Evolutionary conservation across 805 yeast species (phyloP).

Genomic region (Yarrowia bubula): DNA sequence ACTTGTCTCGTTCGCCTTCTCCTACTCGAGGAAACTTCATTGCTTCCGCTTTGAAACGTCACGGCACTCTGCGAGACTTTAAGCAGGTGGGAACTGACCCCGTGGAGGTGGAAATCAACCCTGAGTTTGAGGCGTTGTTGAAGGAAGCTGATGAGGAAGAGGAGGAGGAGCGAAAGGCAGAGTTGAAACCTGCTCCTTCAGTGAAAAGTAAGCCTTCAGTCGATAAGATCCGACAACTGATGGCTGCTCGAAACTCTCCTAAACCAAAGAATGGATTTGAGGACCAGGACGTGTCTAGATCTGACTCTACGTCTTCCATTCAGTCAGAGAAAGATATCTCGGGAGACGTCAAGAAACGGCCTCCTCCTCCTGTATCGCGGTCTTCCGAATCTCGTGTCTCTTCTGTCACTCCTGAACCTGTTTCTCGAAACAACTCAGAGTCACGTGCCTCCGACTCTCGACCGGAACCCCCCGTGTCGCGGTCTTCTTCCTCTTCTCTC

Average conservation of each 20-base stretch:
- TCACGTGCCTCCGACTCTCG: background rate
- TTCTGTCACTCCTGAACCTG: background rate
- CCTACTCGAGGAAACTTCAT: conserved; percentile 35
- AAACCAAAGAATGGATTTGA: background rate
- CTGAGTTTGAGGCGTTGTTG: conserved; percentile 9
- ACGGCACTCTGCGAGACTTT: conserved; percentile 29
- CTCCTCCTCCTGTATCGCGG: conserved; percentile 9
- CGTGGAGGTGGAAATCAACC: background rate
- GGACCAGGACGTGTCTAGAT: background rate
- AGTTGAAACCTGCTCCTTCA: background rate
- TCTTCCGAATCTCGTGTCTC: background rate
- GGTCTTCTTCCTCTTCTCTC: background rate
- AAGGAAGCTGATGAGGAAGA: conserved; percentile 5
- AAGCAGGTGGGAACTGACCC: conserved; percentile 10
- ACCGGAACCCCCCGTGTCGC: conserved; percentile 1
- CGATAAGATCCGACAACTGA: conserved; percentile 15
- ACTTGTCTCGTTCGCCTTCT: conserved; percentile 28
- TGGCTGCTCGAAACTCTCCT: conserved; percentile 25
- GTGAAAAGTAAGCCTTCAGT: conserved; percentile 20
- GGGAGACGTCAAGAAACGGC: background rate
- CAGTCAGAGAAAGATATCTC: conserved; percentile 14
- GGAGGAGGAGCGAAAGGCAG: background rate
- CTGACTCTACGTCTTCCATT: background rate
- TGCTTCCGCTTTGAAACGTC: conserved; percentile 36
- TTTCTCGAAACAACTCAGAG: background rate